These are phyloP conservation scores for Prinsepia uniflora DNA, from an alignment of 306 rosid species.

Conservation along the genomic window DNA sequence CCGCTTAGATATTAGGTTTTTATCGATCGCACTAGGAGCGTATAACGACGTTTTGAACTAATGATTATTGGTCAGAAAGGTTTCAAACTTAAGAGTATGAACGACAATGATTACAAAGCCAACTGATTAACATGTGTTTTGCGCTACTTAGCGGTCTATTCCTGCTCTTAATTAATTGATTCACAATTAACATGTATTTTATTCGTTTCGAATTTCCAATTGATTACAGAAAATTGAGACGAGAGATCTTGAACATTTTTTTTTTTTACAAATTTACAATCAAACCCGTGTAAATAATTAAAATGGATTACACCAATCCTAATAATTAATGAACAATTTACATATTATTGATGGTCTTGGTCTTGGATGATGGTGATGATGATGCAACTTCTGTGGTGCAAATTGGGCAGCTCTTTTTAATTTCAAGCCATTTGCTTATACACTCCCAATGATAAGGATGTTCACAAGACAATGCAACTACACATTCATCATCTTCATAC, in stretches of 20 bases:
- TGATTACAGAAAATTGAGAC: not conserved
- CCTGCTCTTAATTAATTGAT: too few relatives aligned
- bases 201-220: not conserved
- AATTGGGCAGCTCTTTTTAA: constrained; percentile 81
- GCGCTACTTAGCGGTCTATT: too few relatives aligned
- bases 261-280: not conserved
- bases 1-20: too few relatives aligned
- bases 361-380: constrained; percentile 27
- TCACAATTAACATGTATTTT: not conserved
- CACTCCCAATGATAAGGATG: constrained; percentile 84
- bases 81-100: too few relatives aligned
- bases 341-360: constrained; percentile 19
- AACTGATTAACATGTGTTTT: too few relatives aligned
- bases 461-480: constrained; percentile 63
- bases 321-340: not conserved
- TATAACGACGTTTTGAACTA: too few relatives aligned
- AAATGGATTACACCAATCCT: not conserved
- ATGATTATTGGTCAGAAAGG: too few relatives aligned
- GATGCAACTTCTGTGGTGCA: constrained; percentile 62
- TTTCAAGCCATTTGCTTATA: constrained; percentile 75
- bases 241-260: not conserved
- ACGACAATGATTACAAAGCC: too few relatives aligned
- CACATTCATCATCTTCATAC: constrained; percentile 59
- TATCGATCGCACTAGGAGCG: too few relatives aligned
- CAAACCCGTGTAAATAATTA: not conserved